Evolutionary conservation across 2,329 filamentous ascomycete species (phyloP), one percentile per base, ranked within the genome.

Genomic region (Fusarium proliferatum): DNA sequence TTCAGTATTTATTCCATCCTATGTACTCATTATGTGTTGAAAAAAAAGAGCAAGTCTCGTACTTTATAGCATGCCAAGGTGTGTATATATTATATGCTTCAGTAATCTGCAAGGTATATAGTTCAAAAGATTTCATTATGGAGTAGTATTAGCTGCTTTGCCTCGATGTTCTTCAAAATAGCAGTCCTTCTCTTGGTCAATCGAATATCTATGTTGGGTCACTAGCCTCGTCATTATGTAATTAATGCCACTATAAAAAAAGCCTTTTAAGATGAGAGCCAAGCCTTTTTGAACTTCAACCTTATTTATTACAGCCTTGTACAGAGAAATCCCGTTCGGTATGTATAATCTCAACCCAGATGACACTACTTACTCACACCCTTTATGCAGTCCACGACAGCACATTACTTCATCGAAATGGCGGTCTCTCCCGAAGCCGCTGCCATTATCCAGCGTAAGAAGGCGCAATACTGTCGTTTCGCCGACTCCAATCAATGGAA

Each of bases 401-500:
- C 4, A 23, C 23, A 23, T 23, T 23, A 4, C 23, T 23, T 23
- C 23, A 23, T 23, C 23, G 13, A 26, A 3, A 73, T 73, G 61
- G 15, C 34, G 3, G 61, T 62, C 3, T 28, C 57, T 5, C 28
- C 43, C 1, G 70, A 73, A 36, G 41, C n/a, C 0, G 28, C 51
- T 3, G 13, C 61, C 2, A 67, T 75, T 2, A 75, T 75, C 7
- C 46, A 58, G 4, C 59, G 45, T 16, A 75, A 75, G 28, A 75
- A 75, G 17, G 69, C 66, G 1, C 57, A 73, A 8, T 75, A 72
- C 15, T 75, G 72, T 21, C 65, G 63, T 2, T 65, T 45, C 11
- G 65, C 62, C 1, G 72, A 75, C 16, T 39, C 65, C 5, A 48
- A 75, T 3, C 69, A 71, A 10, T 75, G 65, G 72, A 17, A 71